Evolutionary conservation across 805 yeast genomes (phyloP), one percentile per base, ranked within the genome.

Genomic region (Pichia gijzeniarum): DNA sequence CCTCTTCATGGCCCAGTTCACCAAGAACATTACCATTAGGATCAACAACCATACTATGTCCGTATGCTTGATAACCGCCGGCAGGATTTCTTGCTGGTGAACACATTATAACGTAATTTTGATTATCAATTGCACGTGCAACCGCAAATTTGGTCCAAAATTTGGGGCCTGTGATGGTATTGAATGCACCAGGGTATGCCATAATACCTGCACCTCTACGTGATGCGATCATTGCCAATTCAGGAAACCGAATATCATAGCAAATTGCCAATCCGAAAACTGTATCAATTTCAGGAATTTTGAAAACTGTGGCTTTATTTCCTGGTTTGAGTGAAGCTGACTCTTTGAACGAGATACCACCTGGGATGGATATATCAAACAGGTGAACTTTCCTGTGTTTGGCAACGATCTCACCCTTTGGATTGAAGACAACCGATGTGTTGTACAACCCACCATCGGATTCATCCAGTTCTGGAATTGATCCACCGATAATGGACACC

Each of bases 311-410:
- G 35, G 95, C 83, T 59, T 82, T 82, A 54, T 76, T 70, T 20
- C 97, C 98, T 10, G 88, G 87, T 9, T 83, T 74, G 49, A 93
- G 70, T 3, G 86, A 76, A 22, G 71, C 72, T 38, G 87, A 80
- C 62, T 91, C 99, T 60, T 83, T 79, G 70, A 91, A 91, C 12
- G 89, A 77, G 60, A 93, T 89, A 42, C 91, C 90, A 39, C 83
- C 82, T 1, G 97, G 96, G 44, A 91, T 88, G 53, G 88, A 93
- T 47, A 91, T 86, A 60, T 91, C 98, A 58, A 91, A 91, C 50
- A 91, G 64, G 61, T 91, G 99, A 3, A 80, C 90, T 59, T 91
- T 91, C 54, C 98, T 76, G 63, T 88, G 98, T 57, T 82, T 85
- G 40, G 88, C 96, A 45, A 91, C 77, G 45, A 90, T 70, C 34